phyloP scores from a whole-genome alignment of 768 basidiomycete genomes.

The Lactarius akahatsu region DNA sequence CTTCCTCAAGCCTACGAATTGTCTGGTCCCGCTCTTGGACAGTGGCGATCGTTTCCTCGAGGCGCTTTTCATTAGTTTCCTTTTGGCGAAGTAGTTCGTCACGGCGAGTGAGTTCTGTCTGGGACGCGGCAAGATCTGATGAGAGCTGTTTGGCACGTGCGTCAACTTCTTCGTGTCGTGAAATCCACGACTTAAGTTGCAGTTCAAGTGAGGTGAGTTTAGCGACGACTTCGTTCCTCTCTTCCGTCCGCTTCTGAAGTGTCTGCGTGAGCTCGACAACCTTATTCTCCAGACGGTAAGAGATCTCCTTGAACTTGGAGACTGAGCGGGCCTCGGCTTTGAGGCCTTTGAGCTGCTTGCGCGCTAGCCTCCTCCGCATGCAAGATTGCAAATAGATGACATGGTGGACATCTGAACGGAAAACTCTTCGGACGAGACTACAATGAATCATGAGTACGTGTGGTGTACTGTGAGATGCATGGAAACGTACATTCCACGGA shows the following conservation, averaged over 20 bases:
- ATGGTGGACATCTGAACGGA: slow-evolving; percentile 60
- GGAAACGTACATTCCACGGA: slow-evolving; percentile 80
- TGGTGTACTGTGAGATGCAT: neutral
- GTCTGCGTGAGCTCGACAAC: slow-evolving; percentile 97
- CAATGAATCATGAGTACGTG: slow-evolving; percentile 10
- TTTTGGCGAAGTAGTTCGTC: slow-evolving; percentile 76
- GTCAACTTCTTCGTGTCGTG: slow-evolving; percentile 86
- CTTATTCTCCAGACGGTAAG: slow-evolving; percentile 97
- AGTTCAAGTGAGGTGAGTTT: slow-evolving; percentile 77
- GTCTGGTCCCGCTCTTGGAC: slow-evolving; percentile 80
- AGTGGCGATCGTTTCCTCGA: slow-evolving; percentile 75
- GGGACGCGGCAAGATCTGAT: slow-evolving; percentile 62
- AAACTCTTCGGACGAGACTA: slow-evolving; percentile 55
- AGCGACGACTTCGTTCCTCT: slow-evolving; percentile 84
- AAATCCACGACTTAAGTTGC: slow-evolving; percentile 81
- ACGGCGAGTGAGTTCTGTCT: slow-evolving; percentile 67
- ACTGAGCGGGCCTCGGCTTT: slow-evolving; percentile 94
- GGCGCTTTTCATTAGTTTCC: slow-evolving; percentile 70
- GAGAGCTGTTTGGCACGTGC: slow-evolving; percentile 70
- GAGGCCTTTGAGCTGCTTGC: slow-evolving; percentile 79
- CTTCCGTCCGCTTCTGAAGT: slow-evolving; percentile 84
- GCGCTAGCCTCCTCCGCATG: slow-evolving; percentile 83
- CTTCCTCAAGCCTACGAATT: slow-evolving; percentile 78
- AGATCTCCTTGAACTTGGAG: slow-evolving; percentile 98
- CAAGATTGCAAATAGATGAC: slow-evolving; percentile 91